Evolutionary conservation across 495 filamentous ascomycete genomes (phyloP), one percentile per base, ranked within the genome.

Genomic region (Podospora pseudoanserina): DNA sequence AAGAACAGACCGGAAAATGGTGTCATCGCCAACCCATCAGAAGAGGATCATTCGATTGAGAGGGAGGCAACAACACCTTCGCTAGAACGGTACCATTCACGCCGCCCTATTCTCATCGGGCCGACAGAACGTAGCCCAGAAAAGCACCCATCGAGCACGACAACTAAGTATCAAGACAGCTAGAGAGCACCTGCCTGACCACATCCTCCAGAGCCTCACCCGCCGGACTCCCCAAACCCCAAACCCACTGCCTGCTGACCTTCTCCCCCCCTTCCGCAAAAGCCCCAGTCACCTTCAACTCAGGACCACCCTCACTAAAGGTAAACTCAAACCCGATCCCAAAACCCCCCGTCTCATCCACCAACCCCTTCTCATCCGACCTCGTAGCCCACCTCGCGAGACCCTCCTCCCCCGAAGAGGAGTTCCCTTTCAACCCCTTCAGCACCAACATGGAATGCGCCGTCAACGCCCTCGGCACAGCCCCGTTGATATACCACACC

Each of bases 401-500:
- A 11, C 39, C 13, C 15, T 49, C 6, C 39, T 49, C 39, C 30
- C 30, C 30, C 30, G 39, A 23, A 23, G 23, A 23, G 23, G 7
- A 2, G 39, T 11, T 49, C 5, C 15, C 13, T 11, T 34, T 68
- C 16, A 27, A 18, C 54, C 16, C 39, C 7, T 30, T 28, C 60
- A 70, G 15, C 5, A 67, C 44, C 1, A 59, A 23, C 55, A 60
- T 30, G 23, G 60, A 75, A 60, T 72, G 64, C 34, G 68, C 63
- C 0, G 73, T 60, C 27, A 78, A 57, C 7, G 73, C 76, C 32
- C 69, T 63, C 11, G 76, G 72, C 2, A 78, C 67, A n/a, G 75
- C 69, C 13, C 57, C 44, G 27, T 67, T 16, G 44, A 78, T 56
- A 57, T 77, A 78, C 54, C 54, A 53, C 23, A 78, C 66, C 4